These are phyloP conservation scores for Sugiyamaella marilandica DNA, from an alignment of 805 yeast genomes.

Conservation along the genomic window DNA sequence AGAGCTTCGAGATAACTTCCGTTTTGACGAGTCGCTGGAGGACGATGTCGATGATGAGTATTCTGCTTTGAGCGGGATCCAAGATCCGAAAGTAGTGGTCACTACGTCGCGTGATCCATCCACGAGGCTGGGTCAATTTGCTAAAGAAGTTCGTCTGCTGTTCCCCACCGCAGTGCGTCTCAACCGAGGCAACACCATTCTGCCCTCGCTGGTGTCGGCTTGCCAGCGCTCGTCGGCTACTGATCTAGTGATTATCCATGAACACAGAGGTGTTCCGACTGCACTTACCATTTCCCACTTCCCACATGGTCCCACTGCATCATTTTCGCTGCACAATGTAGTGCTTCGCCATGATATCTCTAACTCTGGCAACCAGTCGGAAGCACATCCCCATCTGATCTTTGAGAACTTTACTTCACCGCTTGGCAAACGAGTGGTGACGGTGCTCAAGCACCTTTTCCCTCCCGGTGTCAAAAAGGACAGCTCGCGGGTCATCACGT, in stretches of 20 bases:
- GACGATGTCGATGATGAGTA: constrained; percentile 86
- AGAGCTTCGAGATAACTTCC: constrained; percentile 70
- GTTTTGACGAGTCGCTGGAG: constrained; percentile 77
- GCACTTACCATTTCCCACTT: constrained; percentile 88
- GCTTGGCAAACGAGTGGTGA: constrained; percentile 76
- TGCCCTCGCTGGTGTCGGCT: constrained; percentile 78
- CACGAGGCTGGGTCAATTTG: constrained; percentile 78
- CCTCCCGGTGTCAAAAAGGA: constrained; percentile 97
- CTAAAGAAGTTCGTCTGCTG: constrained; percentile 84
- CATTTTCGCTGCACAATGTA: constrained; percentile 91
- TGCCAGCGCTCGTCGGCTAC: constrained; percentile 77
- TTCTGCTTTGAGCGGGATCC: constrained; percentile 75
- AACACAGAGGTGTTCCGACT: constrained; percentile 97
- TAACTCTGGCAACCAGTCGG: constrained; percentile 81
- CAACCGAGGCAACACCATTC: constrained; percentile 88
- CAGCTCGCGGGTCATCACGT: constrained; percentile 86
- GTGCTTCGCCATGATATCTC: constrained; percentile 88
- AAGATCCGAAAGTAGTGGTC: constrained; percentile 84
- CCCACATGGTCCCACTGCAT: constrained; percentile 97
- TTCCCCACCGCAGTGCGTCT: constrained; percentile 86
- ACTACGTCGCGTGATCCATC: constrained; percentile 94
- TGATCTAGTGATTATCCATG: constrained; percentile 83
- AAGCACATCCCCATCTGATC: constrained; percentile 88
- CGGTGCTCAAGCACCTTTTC: constrained; percentile 79
- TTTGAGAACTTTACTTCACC: constrained; percentile 83